phyloP scores from a whole-genome alignment of 2,329 filamentous ascomycete species.

The Sodiomyces alkalinus region DNA sequence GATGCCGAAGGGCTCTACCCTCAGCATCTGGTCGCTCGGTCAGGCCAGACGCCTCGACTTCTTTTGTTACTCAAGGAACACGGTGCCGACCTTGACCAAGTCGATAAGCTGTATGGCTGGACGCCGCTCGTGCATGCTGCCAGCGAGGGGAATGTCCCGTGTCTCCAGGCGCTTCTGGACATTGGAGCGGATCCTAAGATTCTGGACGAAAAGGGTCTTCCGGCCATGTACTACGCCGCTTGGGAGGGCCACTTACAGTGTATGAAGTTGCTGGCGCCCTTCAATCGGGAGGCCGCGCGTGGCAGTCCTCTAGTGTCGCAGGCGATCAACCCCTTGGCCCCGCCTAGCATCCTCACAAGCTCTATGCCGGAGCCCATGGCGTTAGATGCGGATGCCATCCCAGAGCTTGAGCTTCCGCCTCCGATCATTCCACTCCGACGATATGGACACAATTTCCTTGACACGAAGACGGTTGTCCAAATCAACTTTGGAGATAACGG shows the following conservation, averaged over 20 bases:
- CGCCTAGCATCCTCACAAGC: slow-evolving; percentile 25
- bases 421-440: slow-evolving; percentile 89
- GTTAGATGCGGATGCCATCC: slow-evolving; percentile 76
- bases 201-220: slow-evolving; percentile 80
- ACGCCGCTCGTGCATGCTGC: slow-evolving; percentile 92
- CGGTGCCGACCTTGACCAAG: slow-evolving; percentile 78
- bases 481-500: slow-evolving; percentile 70
- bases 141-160: slow-evolving; percentile 86
- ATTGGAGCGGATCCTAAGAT: slow-evolving; percentile 65
- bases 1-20: slow-evolving; percentile 94
- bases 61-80: slow-evolving; percentile 69
- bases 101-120: slow-evolving; percentile 95
- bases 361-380: slow-evolving; percentile 44
- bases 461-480: slow-evolving; percentile 92
- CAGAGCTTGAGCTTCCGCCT: slow-evolving; percentile 78
- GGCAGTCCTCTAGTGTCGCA: slow-evolving; percentile 29
- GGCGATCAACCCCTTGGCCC: slow-evolving; percentile 20
- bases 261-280: slow-evolving; percentile 69
- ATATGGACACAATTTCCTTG: slow-evolving; percentile 96
- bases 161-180: slow-evolving; percentile 66
- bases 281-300: slow-evolving; percentile 24
- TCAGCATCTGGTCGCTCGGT: slow-evolving; percentile 89
- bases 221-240: slow-evolving; percentile 94
- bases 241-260: slow-evolving; percentile 96
- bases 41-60: slow-evolving; percentile 66